These are phyloP conservation scores for Spirogloea muscicola DNA, from an alignment of 139 green algal genomes.

Conservation along the genomic window DNA sequence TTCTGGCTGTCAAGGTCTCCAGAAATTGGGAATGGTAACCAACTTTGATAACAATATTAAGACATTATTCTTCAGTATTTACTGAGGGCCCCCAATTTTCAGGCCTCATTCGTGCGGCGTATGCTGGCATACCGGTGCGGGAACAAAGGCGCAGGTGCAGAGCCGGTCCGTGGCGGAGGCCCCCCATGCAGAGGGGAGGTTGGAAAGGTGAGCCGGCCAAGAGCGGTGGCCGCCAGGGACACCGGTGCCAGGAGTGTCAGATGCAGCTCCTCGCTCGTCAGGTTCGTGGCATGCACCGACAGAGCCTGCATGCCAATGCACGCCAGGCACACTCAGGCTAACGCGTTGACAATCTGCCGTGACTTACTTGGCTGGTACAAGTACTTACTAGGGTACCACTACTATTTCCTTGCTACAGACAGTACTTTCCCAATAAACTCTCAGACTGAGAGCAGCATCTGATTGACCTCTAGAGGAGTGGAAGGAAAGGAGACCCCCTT, in stretches of 20 bases:
- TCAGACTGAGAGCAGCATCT: not conserved
- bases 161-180: not conserved
- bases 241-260: conserved; percentile 32
- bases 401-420: not conserved
- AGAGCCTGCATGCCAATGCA: conserved; percentile 9
- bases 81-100: not conserved
- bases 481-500: not conserved
- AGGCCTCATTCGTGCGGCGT: not conserved
- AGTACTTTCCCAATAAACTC: not conserved
- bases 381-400: not conserved
- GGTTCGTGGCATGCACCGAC: conserved; percentile 22
- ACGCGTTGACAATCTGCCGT: not conserved
- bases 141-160: not conserved
- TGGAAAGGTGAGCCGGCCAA: conserved; percentile 24
- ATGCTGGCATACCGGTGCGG: not conserved
- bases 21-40: not conserved
- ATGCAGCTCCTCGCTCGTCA: conserved; percentile 25
- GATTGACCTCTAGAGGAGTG: not conserved
- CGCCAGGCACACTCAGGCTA: not conserved
- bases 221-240: conserved; percentile 22
- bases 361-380: not conserved
- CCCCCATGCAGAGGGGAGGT: conserved; percentile 4
- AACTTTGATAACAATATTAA: not conserved
- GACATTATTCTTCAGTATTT: not conserved
- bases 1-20: too few species aligned